Evolutionary conservation across 176 grass and related monocot genomes (phyloP), one percentile per base, ranked within the genome.

Genomic region (Calamus simplicifolius): DNA sequence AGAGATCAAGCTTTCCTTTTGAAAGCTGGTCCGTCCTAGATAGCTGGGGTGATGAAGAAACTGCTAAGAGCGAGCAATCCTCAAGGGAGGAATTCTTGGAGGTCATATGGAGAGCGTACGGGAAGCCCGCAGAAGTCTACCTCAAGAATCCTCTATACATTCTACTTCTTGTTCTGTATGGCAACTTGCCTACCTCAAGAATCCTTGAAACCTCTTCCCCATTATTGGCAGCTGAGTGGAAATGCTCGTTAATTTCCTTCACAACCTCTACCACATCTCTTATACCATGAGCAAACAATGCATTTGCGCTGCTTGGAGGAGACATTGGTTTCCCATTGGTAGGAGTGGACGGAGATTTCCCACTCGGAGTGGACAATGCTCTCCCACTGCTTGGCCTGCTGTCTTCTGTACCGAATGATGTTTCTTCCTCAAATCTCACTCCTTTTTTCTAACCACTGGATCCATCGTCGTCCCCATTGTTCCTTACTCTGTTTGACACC

Each of bases 151-250:
- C 80, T 83, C 73, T 88, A 79, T 76, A 59, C 70, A 79, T 73
- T 74, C 62, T 73, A n/a, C 75, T 80, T 21, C 64, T 62, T 5
- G 64, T 23, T 21, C 16, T 59, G 53, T 73, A 80, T 29, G 69
- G 81, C 61, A 79, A 48, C 79, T 89, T 93, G 16, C 79, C 73
- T 56, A 93, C 81, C 84, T 98, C 88, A 38, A 98, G 88, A 27
- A 85, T 61, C 67, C 21, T 67, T 8, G 88, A 78, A 35, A 92
- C 76, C 49, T 85, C 85, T 71, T 71, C 50, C 1, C 79, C 76
- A 23, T 63, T 86, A 58, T 65, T 67, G 51, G 75, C 48, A 0
- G 77, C 81, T 25, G 54, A 69, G 6, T 75, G 53, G 25, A 98
- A 98, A 27, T 59, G 60, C 35, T 57, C 76, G 52, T 83, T 85